Evolutionary conservation across 1,284 basidiomycete species (phyloP).

Genomic region (Cryptococcus hybrid): DNA sequence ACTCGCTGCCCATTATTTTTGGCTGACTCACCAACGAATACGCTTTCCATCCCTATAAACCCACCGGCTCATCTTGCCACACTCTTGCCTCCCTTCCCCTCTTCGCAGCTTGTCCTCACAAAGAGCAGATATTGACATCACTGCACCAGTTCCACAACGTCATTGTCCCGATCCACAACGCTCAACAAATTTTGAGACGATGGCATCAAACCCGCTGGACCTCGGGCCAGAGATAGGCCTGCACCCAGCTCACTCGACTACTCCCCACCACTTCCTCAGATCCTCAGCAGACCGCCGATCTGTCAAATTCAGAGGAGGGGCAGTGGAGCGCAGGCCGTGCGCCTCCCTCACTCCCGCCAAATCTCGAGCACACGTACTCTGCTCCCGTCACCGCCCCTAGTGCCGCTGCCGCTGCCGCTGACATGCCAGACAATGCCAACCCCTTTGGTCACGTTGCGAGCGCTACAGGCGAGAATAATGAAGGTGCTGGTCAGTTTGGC

Average conservation of each 20-base stretch:
- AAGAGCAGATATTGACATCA: too few species aligned
- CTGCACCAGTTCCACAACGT: too few species aligned
- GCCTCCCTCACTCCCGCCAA: neutral
- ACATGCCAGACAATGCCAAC: neutral
- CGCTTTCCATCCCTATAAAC: too few species aligned
- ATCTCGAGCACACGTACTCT: neutral
- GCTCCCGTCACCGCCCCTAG: neutral
- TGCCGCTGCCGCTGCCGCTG: neutral
- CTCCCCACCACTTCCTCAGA: neutral
- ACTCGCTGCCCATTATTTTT: too few species aligned
- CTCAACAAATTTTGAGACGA: neutral
- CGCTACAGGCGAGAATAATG: too few species aligned
- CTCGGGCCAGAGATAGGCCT: slow-evolving; percentile 10
- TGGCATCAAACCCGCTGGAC: slow-evolving; percentile 10
- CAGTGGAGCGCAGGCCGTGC: too few species aligned
- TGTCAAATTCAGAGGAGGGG: too few species aligned
- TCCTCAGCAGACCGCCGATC: neutral
- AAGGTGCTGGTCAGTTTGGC: too few species aligned
- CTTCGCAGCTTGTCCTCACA: too few species aligned
- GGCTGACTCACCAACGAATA: too few species aligned
- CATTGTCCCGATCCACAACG: neutral
- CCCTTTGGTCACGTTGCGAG: neutral
- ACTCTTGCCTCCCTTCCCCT: too few species aligned
- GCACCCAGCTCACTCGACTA: neutral
- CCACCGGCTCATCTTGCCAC: too few species aligned